Evolutionary conservation across 2,329 filamentous ascomycete genomes (phyloP), one percentile per base, ranked within the genome.

Genomic region (Leptosphaerulina australis): DNA sequence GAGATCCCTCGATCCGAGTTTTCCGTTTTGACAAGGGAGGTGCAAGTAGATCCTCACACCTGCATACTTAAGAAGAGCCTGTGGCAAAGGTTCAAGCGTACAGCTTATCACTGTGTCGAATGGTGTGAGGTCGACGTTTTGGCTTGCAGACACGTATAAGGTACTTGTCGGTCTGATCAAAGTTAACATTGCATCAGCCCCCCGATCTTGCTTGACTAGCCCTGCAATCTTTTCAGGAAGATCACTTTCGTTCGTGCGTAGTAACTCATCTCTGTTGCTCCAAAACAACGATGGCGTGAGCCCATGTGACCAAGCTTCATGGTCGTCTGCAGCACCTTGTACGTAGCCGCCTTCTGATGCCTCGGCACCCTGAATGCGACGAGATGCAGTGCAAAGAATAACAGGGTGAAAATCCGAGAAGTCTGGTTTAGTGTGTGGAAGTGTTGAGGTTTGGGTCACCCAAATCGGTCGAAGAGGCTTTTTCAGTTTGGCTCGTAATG

Each of bases 281-380:
- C 94, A 99, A 74, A 96, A 99, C 0, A 93, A 56, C 0, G 77
- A 70, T 0, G 93, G 84, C 0, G 89, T 94, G 12, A 97, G 81
- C 0, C 90, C 91, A 20, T 83, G 77, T 1, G 91, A 88, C 94
- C 94, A 99, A 60, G 90, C 90, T 77, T 99, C 94, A 10, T 88
- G 90, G 70, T 99, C 94, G 71, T 99, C 94, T 2, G 88, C 94
- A 0, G 93, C 93, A 40, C 94, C 94, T 74, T 97, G 94, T 51
- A 99, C 88, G 67, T 99, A 99, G 5, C 86, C 86, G 3, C 82
- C 83, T 66, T 88, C 85, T 21, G 83, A 83, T 60, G 83, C 78
- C 68, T 93, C 90, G 3, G 83, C 84, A 10, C 85, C 88, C 1
- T 76, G 75, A 1, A 91, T 85, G 12, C 88, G 81, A 24, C 86